These are phyloP conservation scores for Capronia coronata DNA, from an alignment of 2,329 filamentous ascomycete genomes.

Conservation along the genomic window DNA sequence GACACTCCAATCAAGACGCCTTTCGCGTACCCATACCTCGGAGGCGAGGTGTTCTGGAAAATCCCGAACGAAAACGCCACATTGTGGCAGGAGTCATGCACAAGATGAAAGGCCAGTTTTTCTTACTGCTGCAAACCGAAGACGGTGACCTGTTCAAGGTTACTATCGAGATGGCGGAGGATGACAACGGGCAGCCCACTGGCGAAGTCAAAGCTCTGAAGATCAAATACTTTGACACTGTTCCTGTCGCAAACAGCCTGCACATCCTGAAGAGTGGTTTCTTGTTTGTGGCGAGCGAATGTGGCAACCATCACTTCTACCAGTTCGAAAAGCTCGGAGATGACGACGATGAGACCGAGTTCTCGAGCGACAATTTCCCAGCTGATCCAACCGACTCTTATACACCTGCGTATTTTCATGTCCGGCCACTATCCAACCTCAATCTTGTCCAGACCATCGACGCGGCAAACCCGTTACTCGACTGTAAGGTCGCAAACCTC, in stretches of 20 bases:
- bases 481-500: conserved; percentile 85
- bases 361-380: conserved; percentile 73
- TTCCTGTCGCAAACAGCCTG: conserved; percentile 78
- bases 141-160: conserved; percentile 98
- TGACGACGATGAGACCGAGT: conserved; percentile 84
- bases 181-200: conserved; percentile 68
- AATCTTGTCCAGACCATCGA: conserved; percentile 77
- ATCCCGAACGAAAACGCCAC: conserved; percentile 79
- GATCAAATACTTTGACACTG: conserved; percentile 97
- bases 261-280: conserved; percentile 95
- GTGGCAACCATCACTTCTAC: conserved; percentile 89
- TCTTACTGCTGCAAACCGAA: conserved; percentile 91
- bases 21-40: conserved; percentile 86
- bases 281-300: conserved; percentile 85
- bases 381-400: conserved; percentile 66
- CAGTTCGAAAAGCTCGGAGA: conserved; percentile 97
- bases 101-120: conserved; percentile 92
- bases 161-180: conserved; percentile 82
- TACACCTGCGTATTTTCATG: conserved; percentile 76
- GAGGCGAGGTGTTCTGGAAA: conserved; percentile 78
- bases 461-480: conserved; percentile 83
- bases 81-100: conserved; percentile 95
- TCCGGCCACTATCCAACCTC: conserved; percentile 71
- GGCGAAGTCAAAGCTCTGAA: conserved; percentile 76
- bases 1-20: conserved; percentile 89